Base-by-base conservation (phyloP, 1,284 basidiomycete genomes). In the Austroboletus olivaceoglutinosus region DNA sequence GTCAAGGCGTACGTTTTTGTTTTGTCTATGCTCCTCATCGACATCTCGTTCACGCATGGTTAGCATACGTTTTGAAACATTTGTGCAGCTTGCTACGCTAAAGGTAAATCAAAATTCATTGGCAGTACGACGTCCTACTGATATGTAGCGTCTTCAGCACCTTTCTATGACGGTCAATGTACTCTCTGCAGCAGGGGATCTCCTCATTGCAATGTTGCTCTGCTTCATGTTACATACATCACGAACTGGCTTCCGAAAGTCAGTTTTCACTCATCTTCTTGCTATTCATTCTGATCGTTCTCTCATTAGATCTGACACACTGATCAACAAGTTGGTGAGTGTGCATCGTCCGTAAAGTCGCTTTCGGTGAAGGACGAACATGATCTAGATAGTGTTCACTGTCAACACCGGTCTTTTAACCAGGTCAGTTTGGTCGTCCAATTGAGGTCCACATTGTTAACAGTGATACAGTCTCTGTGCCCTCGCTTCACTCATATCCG, bases 121-220 rank as follows among this genome's bases (percentile, higher is more conserved):
- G 27, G 15, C 21, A 19, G 23, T 29, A 12, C 29, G 19, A 22
- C 23, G 12, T 21, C 34, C 9, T 18, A 21, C 52, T 59, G 37
- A 65, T 25, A n/a, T n/a, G n/a, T n/a, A 5, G 21, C 12, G 2
- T 8, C 13, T 31, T 15, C 33, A 65, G 62, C 56, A 59, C 5
- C 67, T 84, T 13, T 81, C 82, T 0, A 77, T 80, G 56, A 53
- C 73, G 30, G 73, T 84, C 48, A 85, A 83, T 56, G 75, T 70
- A 0, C 68, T 81, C 12, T 76, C 81, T 0, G 81, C 79, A 0
- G 77, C 73, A 3, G 76, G 77, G 3, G 82, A 85, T 49, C 68
- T 82, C 10, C 58, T 80, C 30, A 83, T 85, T 41, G 78, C 83
- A 0, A 61, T 60, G 13, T 69, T 72, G 21, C 73, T 85, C 27